Conservation (phyloP, 768 basidiomycete genomes). For the Amanita rubescens region DNA sequence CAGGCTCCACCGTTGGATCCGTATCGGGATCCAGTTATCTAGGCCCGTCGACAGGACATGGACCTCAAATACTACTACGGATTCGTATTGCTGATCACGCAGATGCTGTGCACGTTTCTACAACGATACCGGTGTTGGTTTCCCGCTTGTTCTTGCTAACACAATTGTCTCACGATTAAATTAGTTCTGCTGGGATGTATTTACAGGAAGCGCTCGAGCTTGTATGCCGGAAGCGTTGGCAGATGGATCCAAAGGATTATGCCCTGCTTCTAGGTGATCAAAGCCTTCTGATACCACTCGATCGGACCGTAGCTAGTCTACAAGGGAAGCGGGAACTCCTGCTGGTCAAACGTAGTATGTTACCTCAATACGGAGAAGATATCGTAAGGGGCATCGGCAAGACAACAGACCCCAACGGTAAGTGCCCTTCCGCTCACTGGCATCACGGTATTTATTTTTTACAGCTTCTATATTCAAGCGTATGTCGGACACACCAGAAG, state of each 20-base stretch:
- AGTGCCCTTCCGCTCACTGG: slow-evolving; percentile 9
- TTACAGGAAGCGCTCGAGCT: slow-evolving; percentile 92
- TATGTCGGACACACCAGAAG: slow-evolving; percentile 66
- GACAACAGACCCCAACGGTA: slow-evolving; percentile 91
- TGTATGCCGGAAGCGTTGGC: slow-evolving; percentile 63
- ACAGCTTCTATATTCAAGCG: slow-evolving; percentile 91
- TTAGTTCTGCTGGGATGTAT: slow-evolving; percentile 86
- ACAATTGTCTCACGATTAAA: not conserved
- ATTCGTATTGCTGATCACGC: slow-evolving; percentile 75
- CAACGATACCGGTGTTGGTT: slow-evolving; percentile 86
- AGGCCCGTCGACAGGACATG: slow-evolving; percentile 64
- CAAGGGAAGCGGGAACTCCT: slow-evolving; percentile 81
- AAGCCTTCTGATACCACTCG: slow-evolving; percentile 81
- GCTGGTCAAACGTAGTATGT: slow-evolving; percentile 71
- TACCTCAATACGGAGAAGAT: slow-evolving; percentile 64
- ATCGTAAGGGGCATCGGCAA: slow-evolving; percentile 55
- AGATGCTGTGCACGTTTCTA: slow-evolving; percentile 79
- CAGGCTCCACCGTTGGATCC: slow-evolving; percentile 37
- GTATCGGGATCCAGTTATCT: slow-evolving; percentile 57
- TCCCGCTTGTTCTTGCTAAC: not conserved
- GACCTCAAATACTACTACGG: slow-evolving; percentile 77
- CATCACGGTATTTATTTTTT: not conserved
- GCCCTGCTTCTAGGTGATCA: slow-evolving; percentile 64
- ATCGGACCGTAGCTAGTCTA: slow-evolving; percentile 93
- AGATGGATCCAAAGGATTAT: slow-evolving; percentile 71